Base-by-base conservation (phyloP, 192 early-diverging fungal species). In the Phycomyces blakesleeanus region DNA sequence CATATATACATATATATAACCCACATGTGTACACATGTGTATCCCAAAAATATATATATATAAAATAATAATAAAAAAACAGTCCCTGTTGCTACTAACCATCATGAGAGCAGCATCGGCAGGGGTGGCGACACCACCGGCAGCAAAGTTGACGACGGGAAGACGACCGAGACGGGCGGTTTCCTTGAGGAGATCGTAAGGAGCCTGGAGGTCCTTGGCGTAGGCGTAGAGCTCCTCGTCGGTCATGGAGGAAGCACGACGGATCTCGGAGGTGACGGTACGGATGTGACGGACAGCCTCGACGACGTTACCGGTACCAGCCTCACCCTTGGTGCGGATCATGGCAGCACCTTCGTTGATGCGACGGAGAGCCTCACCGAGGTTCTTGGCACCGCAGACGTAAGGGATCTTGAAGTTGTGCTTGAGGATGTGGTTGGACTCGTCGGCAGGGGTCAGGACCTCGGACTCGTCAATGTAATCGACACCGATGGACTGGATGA, bases 71-170 rank as follows among this genome's bases (percentile, higher is more conserved):
- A 34, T n/a, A 18, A 24, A 39, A 11, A 26, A 12, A 12, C 9
- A 27, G 29, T 34, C 38, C 47, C 15, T 42, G 2, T 2, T 40
- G 40, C 14, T 41, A 57, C 71, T 66, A 57, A 72, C 71, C 95
- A 99, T 99, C 95, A 99, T 97, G 66, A 99, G 66, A 12, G 94
- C 97, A 56, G 95, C 97, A 84, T 99, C 97, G 24, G 95, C 95
- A 25, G 97, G 97, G 38, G 97, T 99, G 18, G 97, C 95, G 67
- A 98, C 85, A 77, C 94, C 95, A 63, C 92, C 94, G 40, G 94
- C 94, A 63, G 97, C 95, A 83, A 99, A 99, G 85, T 97, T 97
- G 73, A 97, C 95, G 47, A 99, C 93, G 42, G 97, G 95, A 25
- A 99, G 78, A 62, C 94, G 87, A 49, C 93, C 93, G 37, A 97